Evolutionary conservation across 2,329 filamentous ascomycete species (phyloP), one percentile per base, ranked within the genome.

Genomic region (Huntiella savannae): DNA sequence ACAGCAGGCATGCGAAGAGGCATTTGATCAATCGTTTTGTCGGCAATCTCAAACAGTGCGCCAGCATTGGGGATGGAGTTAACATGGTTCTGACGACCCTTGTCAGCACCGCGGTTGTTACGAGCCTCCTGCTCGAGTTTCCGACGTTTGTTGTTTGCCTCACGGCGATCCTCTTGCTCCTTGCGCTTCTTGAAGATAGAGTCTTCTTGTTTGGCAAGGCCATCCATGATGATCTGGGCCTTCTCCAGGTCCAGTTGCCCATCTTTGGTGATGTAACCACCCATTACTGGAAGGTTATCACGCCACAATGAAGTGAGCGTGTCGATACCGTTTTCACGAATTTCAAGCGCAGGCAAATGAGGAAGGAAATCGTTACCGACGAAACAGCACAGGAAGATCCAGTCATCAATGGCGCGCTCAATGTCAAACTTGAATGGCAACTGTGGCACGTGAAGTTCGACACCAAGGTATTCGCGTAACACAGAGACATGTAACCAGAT

Each of bases 311-410:
- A 80, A 53, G 87, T 93, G 47, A 98, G 69, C 1, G 87, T 92
- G 58, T 98, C 88, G 57, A 98, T 98, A 42, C 88, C 88, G 59
- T 95, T 87, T 58, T 98, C 91, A 50, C 91, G 77, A 59, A 98
- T 96, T 60, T 96, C 91, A 49, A 98, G 71, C 56, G 88, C 93
- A n/a, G 91, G 91, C 49, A 98, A 68, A 69, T 98, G 91, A 43
- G 91, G 91, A 54, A 98, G 66, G 65, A 98, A 98, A 66, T 98
- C 92, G 62, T 98, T 98, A 54, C 88, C 88, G 48, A 96, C 88
- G 59, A 96, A 96, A 65, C 92, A 96, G 64, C 88, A 96, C 77
- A 96, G 91, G 61, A 96, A 96, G 11, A 96, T 85, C 91, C 88
- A 96, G 59, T 96, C 88, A 61, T 96, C 91, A 49, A 96, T 74